A percentile compares a stretch with the other conserved stretches of the same genome.
phyloP scores from a whole-genome alignment of 805 yeast genomes.

The Nakazawaea ambrosiae region DNA sequence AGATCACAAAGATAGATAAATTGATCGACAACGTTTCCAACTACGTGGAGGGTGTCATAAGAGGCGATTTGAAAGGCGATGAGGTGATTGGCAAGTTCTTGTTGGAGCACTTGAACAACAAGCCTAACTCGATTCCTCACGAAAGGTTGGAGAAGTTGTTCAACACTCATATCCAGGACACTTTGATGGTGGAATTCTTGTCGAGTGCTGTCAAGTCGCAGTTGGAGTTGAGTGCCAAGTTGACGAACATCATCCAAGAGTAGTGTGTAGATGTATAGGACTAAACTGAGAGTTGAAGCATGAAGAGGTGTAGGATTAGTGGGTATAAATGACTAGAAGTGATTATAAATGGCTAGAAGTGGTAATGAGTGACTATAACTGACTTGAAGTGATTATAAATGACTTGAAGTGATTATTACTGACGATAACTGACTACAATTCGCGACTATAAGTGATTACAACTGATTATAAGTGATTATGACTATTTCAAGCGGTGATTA shows the following conservation, averaged over 20 bases:
- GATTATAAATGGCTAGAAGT: too few relatives aligned
- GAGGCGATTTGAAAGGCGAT: constrained; percentile 40
- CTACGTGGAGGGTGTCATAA: constrained; percentile 37
- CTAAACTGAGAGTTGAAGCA: background rate
- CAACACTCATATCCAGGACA: constrained; percentile 71
- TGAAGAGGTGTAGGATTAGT: background rate
- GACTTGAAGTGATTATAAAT: too few relatives aligned
- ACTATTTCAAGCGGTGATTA: too few relatives aligned
- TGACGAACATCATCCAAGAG: constrained; percentile 46
- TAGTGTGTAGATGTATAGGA: too few relatives aligned
- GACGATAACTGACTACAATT: too few relatives aligned
- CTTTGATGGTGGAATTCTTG: constrained; percentile 73
- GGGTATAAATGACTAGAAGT: too few relatives aligned
- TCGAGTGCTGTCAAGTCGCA: constrained; percentile 82
- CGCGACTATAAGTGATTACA: too few relatives aligned
- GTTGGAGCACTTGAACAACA: constrained; percentile 46
- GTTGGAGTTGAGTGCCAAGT: constrained; percentile 68
- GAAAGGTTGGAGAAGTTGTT: constrained; percentile 53
- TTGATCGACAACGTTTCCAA: constrained; percentile 42
- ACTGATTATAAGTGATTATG: too few relatives aligned
- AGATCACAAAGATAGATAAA: constrained; percentile 36
- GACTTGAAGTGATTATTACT: too few relatives aligned
- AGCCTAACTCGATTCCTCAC: constrained; percentile 42
- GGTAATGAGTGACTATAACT: too few relatives aligned
- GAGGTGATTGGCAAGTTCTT: constrained; percentile 61